phyloP scores from a whole-genome alignment of 2,329 filamentous ascomycete genomes.

The Alternaria infectoria region DNA sequence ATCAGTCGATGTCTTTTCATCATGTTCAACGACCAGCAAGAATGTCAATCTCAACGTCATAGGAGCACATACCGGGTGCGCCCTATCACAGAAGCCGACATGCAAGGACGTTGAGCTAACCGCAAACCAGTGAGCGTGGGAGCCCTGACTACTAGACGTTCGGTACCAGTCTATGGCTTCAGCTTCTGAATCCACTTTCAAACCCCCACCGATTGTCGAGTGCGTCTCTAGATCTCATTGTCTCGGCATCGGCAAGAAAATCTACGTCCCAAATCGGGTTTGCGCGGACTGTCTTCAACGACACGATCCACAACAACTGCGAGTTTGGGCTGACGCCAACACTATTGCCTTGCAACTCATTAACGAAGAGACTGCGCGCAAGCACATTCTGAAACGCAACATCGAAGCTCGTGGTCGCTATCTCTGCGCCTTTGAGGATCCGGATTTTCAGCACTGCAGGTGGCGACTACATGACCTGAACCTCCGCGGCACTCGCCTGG shows the following conservation, averaged over 20 bases:
- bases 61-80: conserved; percentile 3
- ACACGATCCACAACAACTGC: conserved; percentile 34
- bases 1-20: not conserved
- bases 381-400: conserved; percentile 28
- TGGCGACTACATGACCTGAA: conserved; percentile 36
- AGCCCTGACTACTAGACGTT: conserved; percentile 19
- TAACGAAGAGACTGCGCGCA: conserved; percentile 26
- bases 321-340: conserved; percentile 23
- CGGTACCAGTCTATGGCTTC: conserved; percentile 26
- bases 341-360: conserved; percentile 19
- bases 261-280: conserved; percentile 23
- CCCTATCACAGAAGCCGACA: conserved; percentile 12
- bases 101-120: conserved; percentile 29
- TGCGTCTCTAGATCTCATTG: conserved; percentile 29
- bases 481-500: conserved; percentile 27
- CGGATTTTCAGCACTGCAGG: conserved; percentile 30
- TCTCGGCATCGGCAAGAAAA: conserved; percentile 37
- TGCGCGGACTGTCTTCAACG: conserved; percentile 33
- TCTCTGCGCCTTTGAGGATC: conserved; percentile 33
- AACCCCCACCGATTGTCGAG: conserved; percentile 31
- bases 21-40: not conserved
- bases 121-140: conserved; percentile 16
- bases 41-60: conserved; percentile 9
- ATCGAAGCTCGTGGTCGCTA: conserved; percentile 30
- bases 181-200: conserved; percentile 21